Evolutionary conservation across 2,329 filamentous ascomycete species (phyloP).

Genomic region (Neoarthrinium moseri): DNA sequence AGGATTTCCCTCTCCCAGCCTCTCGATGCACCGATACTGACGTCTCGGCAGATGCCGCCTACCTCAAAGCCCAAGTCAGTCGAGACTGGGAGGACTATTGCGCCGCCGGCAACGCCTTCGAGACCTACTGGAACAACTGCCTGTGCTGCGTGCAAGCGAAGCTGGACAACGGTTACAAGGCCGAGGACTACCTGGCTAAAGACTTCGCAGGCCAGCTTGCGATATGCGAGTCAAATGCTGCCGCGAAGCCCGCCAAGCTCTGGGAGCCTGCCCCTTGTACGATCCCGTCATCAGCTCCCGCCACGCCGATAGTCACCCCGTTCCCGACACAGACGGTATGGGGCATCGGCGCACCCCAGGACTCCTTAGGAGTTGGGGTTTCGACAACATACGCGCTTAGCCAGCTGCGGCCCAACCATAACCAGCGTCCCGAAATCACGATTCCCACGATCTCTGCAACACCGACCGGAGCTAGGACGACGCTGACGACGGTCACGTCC

Average conservation of each 20-base stretch:
- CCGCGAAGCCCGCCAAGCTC: background rate
- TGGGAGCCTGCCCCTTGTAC: background rate
- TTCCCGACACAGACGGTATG: conserved; percentile 6
- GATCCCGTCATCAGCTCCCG: background rate
- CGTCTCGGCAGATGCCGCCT: conserved; percentile 5
- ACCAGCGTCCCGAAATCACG: background rate
- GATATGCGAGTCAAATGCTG: background rate
- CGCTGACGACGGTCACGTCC: no score
- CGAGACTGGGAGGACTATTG: conserved; percentile 9
- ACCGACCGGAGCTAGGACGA: no score
- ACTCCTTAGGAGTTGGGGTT: conserved; percentile 10
- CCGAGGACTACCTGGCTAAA: conserved; percentile 5
- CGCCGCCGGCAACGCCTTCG: conserved; percentile 5
- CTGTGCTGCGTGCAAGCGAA: conserved; percentile 5
- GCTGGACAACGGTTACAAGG: background rate
- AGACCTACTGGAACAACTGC: conserved; percentile 8
- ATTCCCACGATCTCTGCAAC: background rate
- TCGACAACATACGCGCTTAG: background rate
- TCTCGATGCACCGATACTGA: background rate
- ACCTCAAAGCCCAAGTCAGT: conserved; percentile 7
- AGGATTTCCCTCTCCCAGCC: background rate
- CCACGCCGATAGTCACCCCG: background rate
- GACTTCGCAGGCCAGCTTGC: conserved; percentile 6
- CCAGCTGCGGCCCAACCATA: conserved; percentile 1
- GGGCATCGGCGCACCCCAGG: background rate